Base-by-base conservation (phyloP, 1,139 yeast genomes). In the Saccharomyces hybrid region DNA sequence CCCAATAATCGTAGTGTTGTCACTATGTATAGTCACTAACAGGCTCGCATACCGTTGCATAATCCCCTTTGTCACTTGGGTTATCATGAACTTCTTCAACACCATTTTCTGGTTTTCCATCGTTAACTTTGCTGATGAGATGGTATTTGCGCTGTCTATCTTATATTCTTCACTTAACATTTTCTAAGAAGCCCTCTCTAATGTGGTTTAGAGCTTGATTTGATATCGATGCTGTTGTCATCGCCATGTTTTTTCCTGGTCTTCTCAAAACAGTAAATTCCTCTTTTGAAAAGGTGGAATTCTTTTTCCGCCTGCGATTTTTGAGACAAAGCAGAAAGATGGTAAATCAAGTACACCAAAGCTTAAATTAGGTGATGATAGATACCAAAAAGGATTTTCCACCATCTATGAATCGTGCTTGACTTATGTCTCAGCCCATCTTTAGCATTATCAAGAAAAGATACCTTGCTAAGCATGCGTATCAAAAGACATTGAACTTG, bases 401-500 rank as follows among this genome's bases (percentile, higher is more conserved):
- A 19, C 44, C 9, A 38, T 24, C 24, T 38, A 38, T 38, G 44
- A 38, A 38, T 9, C 2, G 44, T n/a, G 24, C 44, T 19, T 16
- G 44, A 24, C 44, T 38, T 38, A 4, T 16, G 44, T n/a, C 44
- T 38, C 44, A 5, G 21, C 44, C 4, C 5, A 38, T 19, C 44
- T 16, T 16, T 16, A 38, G 24, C 44, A 27, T 32, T 47, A 27
- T 31, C 14, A 49, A 38, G 29, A 53, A 56, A 26, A 44, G 56
- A 12, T 50, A 47, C 49, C 53, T 55, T 53, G 48, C 24, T 19
- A 38, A 58, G 42, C 78, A 77, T 58, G 61, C 71, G 24, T 81
- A 74, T 59, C 75, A 82, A 34, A 70, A 72, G 50, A 79, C 84
- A 0, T 67, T 82, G 50, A 69, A 70, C 14, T 71, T 83, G n/a